Evolutionary conservation across 805 yeast genomes (phyloP), one percentile per base, ranked within the genome.

Genomic region (Cyberlindnera mrakii): DNA sequence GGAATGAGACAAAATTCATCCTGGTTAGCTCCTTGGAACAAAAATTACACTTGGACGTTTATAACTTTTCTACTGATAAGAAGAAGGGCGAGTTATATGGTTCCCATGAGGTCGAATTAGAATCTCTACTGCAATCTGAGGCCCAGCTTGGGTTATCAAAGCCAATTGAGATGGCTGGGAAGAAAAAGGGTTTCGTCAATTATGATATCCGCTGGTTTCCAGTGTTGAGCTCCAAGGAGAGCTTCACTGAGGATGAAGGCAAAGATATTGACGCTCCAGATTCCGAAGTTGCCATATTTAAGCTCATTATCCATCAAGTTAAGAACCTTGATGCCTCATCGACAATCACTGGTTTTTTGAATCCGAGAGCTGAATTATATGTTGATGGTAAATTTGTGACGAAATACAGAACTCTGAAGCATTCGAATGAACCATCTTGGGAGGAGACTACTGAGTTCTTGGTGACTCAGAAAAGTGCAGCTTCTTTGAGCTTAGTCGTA

Each of bases 341-440:
- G 25, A 73, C 88, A 0, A 46, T 79, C 55, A 59, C 65, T 31
- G 72, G 72, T 23, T 52, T 49, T 29, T 48, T 71, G 48, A 65
- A 82, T 57, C 84, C 93, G 25, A 80, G 74, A 60, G 89, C 89
- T 14, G 85, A 82, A 54, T 59, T 85, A 17, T 77, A 65, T 52
- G 60, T 83, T 40, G 77, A 82, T 58, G 74, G 73, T 33, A 73
- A 78, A 48, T 63, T 77, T 42, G 69, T 73, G n/a, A 73, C 74
- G 53, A 65, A 65, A 6, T 75, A 79, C 42, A 77, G 93, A 67
- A 72, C 75, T 29, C 68, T 84, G 58, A 80, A 77, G 54, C 74
- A 77, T 55, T 72, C 79, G 8, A 85, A 84, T 54, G 87, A 80
- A 54, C 95, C 95, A 15, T 66, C 80, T 11, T 85, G 85, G 80